These are phyloP conservation scores for Castanea mollissima DNA, from an alignment of 306 rosid species.

Conservation along the genomic window DNA sequence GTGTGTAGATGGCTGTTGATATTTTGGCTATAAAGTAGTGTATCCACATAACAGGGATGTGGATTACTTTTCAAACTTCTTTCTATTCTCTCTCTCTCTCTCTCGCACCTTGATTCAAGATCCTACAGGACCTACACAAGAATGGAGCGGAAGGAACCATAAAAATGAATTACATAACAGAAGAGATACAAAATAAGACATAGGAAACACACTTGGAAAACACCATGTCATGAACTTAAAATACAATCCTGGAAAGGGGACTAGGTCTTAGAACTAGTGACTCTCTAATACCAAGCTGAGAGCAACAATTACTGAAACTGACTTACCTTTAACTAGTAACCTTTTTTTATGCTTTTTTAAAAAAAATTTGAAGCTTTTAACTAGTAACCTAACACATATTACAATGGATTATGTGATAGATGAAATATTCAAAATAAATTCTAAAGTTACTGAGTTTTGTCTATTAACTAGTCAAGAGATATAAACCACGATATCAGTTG, in stretches of 20 bases:
- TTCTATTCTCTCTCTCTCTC: neutral
- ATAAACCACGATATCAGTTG: neutral
- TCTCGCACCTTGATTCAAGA: neutral
- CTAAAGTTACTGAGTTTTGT: neutral
- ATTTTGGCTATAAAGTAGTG: conserved; percentile 1
- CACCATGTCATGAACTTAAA: neutral
- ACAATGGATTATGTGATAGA: neutral
- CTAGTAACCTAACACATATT: neutral
- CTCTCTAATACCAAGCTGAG: neutral
- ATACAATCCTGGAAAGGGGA: neutral
- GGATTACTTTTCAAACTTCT: neutral
- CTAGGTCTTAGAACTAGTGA: neutral
- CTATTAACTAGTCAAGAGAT: neutral
- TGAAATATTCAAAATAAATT: neutral
- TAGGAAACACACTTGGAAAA: neutral
- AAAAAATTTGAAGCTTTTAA: neutral
- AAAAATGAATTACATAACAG: neutral
- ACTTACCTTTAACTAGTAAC: neutral
- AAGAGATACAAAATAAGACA: neutral
- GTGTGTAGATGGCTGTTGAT: conserved; percentile 6
- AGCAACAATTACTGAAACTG: neutral
- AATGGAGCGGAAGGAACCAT: neutral
- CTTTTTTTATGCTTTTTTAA: neutral
- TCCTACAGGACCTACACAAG: neutral
- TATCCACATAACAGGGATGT: neutral